Conservation (phyloP, 306 rosid genomes). For the Betula pendula region DNA sequence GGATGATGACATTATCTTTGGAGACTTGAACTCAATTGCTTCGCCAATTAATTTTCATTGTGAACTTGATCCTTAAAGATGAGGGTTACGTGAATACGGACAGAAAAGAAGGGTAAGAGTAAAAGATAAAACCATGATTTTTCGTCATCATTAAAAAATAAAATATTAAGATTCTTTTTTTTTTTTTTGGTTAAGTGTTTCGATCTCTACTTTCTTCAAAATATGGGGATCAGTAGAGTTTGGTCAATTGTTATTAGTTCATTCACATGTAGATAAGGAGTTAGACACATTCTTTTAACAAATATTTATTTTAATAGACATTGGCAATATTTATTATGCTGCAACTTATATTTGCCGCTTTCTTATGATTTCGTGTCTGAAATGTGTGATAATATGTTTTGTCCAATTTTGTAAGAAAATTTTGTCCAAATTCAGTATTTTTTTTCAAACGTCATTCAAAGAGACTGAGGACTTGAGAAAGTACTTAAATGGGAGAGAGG, state of each 20-base stretch:
- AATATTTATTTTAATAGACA: neutral
- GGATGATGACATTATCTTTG: slow-evolving; percentile 69
- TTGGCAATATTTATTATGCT: neutral
- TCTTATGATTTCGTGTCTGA: too few relatives aligned
- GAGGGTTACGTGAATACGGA: slow-evolving; percentile 19
- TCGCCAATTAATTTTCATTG: slow-evolving; percentile 65
- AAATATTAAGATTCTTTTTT: neutral
- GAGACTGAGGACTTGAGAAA: too few relatives aligned
- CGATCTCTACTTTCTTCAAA: neutral
- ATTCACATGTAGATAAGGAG: slow-evolving; percentile 22
- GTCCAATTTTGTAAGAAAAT: too few relatives aligned
- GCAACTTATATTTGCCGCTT: neutral
- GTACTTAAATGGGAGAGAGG: too few relatives aligned
- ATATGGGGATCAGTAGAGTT: neutral
- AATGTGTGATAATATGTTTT: too few relatives aligned
- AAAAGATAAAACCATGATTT: neutral
- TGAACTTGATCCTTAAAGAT: slow-evolving; percentile 54
- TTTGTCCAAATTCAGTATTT: too few relatives aligned
- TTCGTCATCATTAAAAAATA: neutral
- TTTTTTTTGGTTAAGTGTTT: neutral
- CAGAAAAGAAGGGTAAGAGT: slow-evolving; percentile 3
- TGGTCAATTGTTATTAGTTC: slow-evolving; percentile 5
- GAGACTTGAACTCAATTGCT: slow-evolving; percentile 49
- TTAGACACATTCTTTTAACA: slow-evolving; percentile 22
- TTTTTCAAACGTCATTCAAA: too few relatives aligned